Evolutionary conservation across 2,329 filamentous ascomycete species (phyloP).

Genomic region (Emydomyces testavorans): DNA sequence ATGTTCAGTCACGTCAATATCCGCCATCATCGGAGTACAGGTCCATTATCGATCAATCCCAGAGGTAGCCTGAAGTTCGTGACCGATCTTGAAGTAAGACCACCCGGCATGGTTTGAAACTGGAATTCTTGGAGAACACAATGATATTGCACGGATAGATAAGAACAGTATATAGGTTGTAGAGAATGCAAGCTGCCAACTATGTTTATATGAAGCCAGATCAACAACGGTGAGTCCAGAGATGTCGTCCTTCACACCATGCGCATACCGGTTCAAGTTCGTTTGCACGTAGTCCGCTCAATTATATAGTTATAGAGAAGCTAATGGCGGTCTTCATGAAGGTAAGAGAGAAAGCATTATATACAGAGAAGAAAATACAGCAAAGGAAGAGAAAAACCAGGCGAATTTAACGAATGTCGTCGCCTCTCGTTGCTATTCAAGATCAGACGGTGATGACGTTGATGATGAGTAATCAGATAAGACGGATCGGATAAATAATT

Average conservation of each 20-base stretch:
- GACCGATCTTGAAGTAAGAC: too few species aligned
- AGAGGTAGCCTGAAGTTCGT: not conserved
- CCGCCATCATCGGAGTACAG: not conserved
- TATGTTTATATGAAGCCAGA: not conserved
- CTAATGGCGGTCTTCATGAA: too few species aligned
- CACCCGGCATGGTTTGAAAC: too few species aligned
- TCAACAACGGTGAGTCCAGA: not conserved
- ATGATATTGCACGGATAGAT: too few species aligned
- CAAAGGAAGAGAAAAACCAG: not conserved
- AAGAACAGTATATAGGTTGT: too few species aligned
- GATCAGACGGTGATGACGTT: not conserved
- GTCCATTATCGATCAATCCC: not conserved
- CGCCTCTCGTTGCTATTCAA: not conserved
- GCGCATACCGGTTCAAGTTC: not conserved
- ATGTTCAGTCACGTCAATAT: not conserved
- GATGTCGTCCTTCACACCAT: not conserved
- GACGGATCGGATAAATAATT: not conserved
- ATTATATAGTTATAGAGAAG: too few species aligned
- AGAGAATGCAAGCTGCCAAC: not conserved
- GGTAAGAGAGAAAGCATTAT: too few species aligned
- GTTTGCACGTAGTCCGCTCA: too few species aligned
- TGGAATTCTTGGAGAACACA: too few species aligned
- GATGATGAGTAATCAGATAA: conserved; percentile 8
- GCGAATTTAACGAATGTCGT: not conserved
- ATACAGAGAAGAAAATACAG: too few species aligned